Evolutionary conservation across 495 filamentous ascomycete genomes (phyloP), one percentile per base, ranked within the genome.

Genomic region (Glonium stellatum): DNA sequence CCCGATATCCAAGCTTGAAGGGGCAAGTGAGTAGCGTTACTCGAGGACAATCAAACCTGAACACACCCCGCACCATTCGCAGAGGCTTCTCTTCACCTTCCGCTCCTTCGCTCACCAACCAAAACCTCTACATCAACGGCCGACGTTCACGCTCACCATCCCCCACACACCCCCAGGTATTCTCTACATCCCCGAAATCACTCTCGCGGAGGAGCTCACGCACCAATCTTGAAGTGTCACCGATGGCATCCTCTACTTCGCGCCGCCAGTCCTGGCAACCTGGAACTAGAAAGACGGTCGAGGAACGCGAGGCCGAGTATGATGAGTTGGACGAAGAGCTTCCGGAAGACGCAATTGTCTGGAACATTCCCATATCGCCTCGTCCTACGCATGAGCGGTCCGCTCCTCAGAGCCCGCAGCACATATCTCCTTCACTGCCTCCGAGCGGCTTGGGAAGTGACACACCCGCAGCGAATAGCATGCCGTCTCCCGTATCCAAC

Each of bases 341-440:
- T 22, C 93, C 93, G 5, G 90, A 95, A 56, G 93, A 95, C 65
- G 86, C 90, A 15, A 84, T 92, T 65, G 77, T 98, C 21, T 90
- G 90, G 78, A 97, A 97, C 67, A 88, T 98, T 8, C 93, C 93
- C 0, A 83, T 98, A n/a, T 96, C 91, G 9, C 93, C 93, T 10
- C 82, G 90, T 18, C 89, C 88, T 4, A 77, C 79, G 0, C 76
- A 78, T 49, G 87, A 90, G 63, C 80, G 89, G 48, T 71, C 78
- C 71, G 23, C 75, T 54, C 57, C 63, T 65, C 18, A 54, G 52
- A 59, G 64, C 63, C 34, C 63, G 41, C 55, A 65, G 23, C 54
- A 58, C 27, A 36, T 41, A 2, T 23, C 76, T 0, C 59, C 64
- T 0, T 84, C 82, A 21, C 75, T 78, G 35, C 75, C 76, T 5